A percentile compares a stretch with the other conserved stretches of the same genome.
Evolutionary conservation across 495 filamentous ascomycete genomes (phyloP).

Genomic region (Trichoderma orchidacearum): DNA sequence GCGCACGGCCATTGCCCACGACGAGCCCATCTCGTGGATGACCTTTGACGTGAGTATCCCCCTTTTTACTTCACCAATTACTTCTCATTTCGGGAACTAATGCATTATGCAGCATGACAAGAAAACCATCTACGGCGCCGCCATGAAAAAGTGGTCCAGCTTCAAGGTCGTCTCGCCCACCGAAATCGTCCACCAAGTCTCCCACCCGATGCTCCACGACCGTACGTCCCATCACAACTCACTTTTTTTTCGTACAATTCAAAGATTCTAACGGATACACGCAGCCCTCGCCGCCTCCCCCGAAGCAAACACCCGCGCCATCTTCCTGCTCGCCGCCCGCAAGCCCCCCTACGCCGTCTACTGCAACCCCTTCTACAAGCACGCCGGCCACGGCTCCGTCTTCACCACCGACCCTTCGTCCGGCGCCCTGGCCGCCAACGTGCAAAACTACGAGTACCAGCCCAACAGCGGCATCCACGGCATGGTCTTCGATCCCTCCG

Average conservation of each 20-base stretch:
- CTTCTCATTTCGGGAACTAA: neutral
- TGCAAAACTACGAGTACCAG: slow-evolving; percentile 70
- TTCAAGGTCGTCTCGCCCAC: slow-evolving; percentile 64
- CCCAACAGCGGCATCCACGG: slow-evolving; percentile 68
- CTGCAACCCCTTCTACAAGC: slow-evolving; percentile 75
- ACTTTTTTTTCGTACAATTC: too few species aligned
- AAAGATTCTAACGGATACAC: neutral
- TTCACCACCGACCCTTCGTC: slow-evolving; percentile 47
- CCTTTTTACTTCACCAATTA: neutral
- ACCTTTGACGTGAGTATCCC: slow-evolving; percentile 53
- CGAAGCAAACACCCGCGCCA: slow-evolving; percentile 69
- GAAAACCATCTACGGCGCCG: slow-evolving; percentile 73
- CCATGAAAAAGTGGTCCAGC: slow-evolving; percentile 83
- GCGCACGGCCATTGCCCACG: slow-evolving; percentile 61
- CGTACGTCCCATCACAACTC: slow-evolving; percentile 24
- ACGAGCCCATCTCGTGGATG: slow-evolving; percentile 86
- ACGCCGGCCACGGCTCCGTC: slow-evolving; percentile 67
- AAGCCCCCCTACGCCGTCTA: slow-evolving; percentile 69
- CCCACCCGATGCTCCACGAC: slow-evolving; percentile 49
- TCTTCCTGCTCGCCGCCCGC: slow-evolving; percentile 68
- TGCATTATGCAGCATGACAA: slow-evolving; percentile 45
- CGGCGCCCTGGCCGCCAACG: slow-evolving; percentile 49
- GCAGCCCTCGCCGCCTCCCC: slow-evolving; percentile 50
- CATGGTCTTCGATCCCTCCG: slow-evolving; percentile 76
- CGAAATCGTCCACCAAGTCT: slow-evolving; percentile 61